These are phyloP conservation scores for Eucalyptus brandiana DNA, from an alignment of 345 rosid species.

Conservation along the genomic window DNA sequence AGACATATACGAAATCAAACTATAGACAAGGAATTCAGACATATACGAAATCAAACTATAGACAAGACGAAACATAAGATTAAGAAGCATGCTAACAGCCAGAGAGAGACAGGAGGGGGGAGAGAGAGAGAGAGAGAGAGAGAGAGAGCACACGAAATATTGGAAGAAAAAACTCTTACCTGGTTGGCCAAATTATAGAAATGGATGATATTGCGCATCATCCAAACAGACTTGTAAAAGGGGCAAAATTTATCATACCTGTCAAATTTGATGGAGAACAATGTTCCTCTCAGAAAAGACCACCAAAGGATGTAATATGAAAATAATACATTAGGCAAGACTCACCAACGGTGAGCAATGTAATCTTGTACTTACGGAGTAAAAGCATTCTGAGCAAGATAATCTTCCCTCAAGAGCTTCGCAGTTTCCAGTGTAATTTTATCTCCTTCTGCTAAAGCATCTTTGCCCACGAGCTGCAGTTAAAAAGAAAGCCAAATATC, in stretches of 20 bases:
- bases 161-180: slow-evolving; percentile 24
- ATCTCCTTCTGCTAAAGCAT: slow-evolving; percentile 94
- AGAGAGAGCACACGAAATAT: not conserved
- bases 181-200: slow-evolving; percentile 94
- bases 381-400: slow-evolving; percentile 98
- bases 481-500: not conserved
- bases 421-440: slow-evolving; percentile 97
- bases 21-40: not conserved
- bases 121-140: not conserved
- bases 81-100: not conserved
- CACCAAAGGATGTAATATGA: not conserved
- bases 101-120: not conserved
- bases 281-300: not conserved
- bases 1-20: not conserved
- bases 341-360: not conserved
- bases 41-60: not conserved
- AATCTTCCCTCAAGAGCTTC: slow-evolving; percentile 97
- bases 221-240: slow-evolving; percentile 99
- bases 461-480: slow-evolving; percentile 96
- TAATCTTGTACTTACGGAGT: slow-evolving; percentile 61
- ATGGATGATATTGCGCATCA: slow-evolving; percentile 99
- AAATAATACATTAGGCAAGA: not conserved
- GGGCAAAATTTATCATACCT: slow-evolving; percentile 99
- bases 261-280: slow-evolving; percentile 3
- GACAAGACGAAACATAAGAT: not conserved